Conservation (phyloP, 306 rosid genomes). For the Vicia sativa region DNA sequence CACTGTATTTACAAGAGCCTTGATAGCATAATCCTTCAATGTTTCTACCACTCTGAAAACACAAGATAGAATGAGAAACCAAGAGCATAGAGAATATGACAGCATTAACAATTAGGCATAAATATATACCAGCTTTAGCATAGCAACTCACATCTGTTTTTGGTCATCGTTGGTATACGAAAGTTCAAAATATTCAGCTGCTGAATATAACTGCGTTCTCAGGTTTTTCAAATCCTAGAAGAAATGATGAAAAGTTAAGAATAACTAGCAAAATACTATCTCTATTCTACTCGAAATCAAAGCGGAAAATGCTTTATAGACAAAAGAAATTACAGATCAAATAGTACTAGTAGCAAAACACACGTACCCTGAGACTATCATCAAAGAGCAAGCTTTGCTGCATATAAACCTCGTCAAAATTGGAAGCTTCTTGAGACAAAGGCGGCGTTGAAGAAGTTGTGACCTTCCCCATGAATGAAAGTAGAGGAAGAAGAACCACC, state of each 20-base stretch:
- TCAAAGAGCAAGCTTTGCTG: conserved; percentile 91
- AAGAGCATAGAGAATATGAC: neutral
- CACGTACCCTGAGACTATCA: conserved; percentile 83
- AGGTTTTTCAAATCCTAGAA: conserved; percentile 92
- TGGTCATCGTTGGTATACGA: conserved; percentile 95
- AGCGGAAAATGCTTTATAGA: conserved; percentile 21
- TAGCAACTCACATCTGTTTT: conserved; percentile 76
- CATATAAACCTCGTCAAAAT: conserved; percentile 95
- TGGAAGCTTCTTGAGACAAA: conserved; percentile 62
- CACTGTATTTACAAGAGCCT: conserved; percentile 97
- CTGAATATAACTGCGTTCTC: conserved; percentile 89
- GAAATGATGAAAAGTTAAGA: conserved; percentile 33
- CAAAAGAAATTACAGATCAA: neutral
- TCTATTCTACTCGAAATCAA: conserved; percentile 1
- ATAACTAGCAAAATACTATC: conserved; percentile 20
- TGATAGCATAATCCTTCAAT: conserved; percentile 91
- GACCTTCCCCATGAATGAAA: conserved; percentile 63
- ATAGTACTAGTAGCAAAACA: conserved; percentile 1
- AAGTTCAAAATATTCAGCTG: conserved; percentile 95
- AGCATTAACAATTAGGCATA: conserved; percentile 20
- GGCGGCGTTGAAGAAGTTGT: conserved; percentile 58
- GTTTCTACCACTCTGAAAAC: conserved; percentile 84
- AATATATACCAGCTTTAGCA: conserved; percentile 21
- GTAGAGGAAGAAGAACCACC: conserved; percentile 38
- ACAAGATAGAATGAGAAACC: conserved; percentile 14